A percentile compares a stretch with the other conserved stretches of the same genome.
These are phyloP conservation scores for Protomyces arabidopsidicola DNA, from an alignment of 1,139 yeast genomes.

Conservation along the genomic window DNA sequence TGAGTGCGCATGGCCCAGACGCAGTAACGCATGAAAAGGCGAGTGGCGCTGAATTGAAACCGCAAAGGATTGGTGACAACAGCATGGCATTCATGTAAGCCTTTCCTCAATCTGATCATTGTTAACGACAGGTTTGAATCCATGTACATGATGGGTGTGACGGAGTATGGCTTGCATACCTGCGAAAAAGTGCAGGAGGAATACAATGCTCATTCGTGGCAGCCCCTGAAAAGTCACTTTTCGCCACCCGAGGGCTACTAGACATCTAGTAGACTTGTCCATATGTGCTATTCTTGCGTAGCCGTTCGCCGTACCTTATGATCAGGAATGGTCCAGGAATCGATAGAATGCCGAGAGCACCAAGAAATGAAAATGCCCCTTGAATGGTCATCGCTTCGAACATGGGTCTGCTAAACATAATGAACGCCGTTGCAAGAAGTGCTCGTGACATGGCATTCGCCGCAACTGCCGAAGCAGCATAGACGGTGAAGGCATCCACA, in stretches of 20 bases:
- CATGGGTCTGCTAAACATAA: slow-evolving; percentile 24
- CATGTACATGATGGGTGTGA: slow-evolving; percentile 25
- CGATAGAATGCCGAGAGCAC: slow-evolving; percentile 1
- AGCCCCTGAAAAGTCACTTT: slow-evolving; percentile 33
- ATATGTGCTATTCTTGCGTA: slow-evolving; percentile 5
- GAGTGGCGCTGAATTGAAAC: slow-evolving; percentile 33
- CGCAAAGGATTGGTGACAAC: slow-evolving; percentile 36
- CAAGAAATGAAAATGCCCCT: slow-evolving; percentile 4
- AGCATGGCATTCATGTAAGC: slow-evolving; percentile 38
- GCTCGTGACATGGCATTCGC: slow-evolving; percentile 62
- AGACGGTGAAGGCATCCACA: slow-evolving; percentile 50
- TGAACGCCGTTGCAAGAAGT: slow-evolving; percentile 59
- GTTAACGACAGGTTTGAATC: not conserved
- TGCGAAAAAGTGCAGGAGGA: slow-evolving; percentile 35
- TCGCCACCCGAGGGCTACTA: slow-evolving; percentile 14
- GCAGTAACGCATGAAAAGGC: slow-evolving; percentile 36
- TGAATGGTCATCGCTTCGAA: slow-evolving; percentile 5
- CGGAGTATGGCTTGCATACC: slow-evolving; percentile 28
- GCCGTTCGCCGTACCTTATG: slow-evolving; percentile 15
- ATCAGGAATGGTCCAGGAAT: slow-evolving; percentile 13
- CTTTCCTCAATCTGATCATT: not conserved
- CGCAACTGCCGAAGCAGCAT: slow-evolving; percentile 65
- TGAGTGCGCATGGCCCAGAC: slow-evolving; percentile 39
- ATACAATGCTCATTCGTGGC: slow-evolving; percentile 36
- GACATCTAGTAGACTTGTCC: slow-evolving; percentile 2